Base-by-base conservation (phyloP, 1,284 basidiomycete genomes). In the Cutaneotrichosporon sp. region DNA sequence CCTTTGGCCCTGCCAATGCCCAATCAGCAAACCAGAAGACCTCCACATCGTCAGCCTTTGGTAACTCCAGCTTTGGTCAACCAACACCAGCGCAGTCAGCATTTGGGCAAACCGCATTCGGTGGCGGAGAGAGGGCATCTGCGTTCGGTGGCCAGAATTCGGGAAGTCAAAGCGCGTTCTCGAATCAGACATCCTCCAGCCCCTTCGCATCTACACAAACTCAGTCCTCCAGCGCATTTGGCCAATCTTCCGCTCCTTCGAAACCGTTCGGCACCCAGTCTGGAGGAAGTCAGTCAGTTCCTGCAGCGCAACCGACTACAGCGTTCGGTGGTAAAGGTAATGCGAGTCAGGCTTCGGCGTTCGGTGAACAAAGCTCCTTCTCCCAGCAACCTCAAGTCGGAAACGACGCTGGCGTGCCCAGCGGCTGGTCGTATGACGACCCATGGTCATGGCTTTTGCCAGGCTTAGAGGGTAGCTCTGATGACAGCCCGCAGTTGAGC, bases 321-420 rank as follows among this genome's bases (percentile, higher is more conserved):
- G 68, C 67, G 17, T 75, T 74, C 49, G 64, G 65, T 13, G 37
- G 53, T 26, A 51, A 59, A 22, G 46, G 49, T 34, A 46, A 21
- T 12, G 47, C 46, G 7, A 56, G 67, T 13, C 17, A 42, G 5
- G 40, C 42, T 15, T 58, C 56, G 1, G 60, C 60, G 8, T 61
- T 61, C 43, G 60, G 60, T 10, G 26, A 10, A 30, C 10, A 5
- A 5, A 5, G 38, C 48, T 23, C 62, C 63, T 22, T 61, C 63
- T 1, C 56, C 57, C 8, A 52, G 55, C 20, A 42, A 53, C 49
- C 58, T 45, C 26, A 20, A 48, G 52, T 54, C 48, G 40, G 52
- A n/a, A 37, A 49, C 33, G 55, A 60, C 53, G 57, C 60, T 50
- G 23, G 61, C 55, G 39, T 62, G 85, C 52, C 84, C 82, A 8